Base-by-base conservation (phyloP, 2,329 filamentous ascomycete genomes). In the Nemania sp. region DNA sequence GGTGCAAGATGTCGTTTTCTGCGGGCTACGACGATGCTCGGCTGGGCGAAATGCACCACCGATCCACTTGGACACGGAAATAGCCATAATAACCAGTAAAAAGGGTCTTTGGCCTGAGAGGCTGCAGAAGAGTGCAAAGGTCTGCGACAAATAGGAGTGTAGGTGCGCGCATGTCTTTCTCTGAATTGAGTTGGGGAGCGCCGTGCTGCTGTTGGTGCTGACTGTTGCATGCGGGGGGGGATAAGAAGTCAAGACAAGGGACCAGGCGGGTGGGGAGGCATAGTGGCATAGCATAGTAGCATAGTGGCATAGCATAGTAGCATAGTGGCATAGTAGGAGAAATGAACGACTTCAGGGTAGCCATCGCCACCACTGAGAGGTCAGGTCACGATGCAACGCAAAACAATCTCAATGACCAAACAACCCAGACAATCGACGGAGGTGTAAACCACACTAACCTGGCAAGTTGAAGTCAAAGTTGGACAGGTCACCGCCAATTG, bases 381-480 rank as follows among this genome's bases (percentile, higher is more conserved):
- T 51, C 29, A 43, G 32, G 11, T 51, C 29, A 51, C 11, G 32
- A 35, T 24, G 22, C 43, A 64, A 41, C 41, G 18, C 4, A 62
- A 57, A n/a, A 49, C n/a, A 27, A 64, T n/a, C 22, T 20, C 32
- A 52, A 24, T 11, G 15, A 29, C 10, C 41, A 51, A 58, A 20
- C 11, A 58, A 56, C 20, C 66, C 22, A 51, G 24, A 55, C 26
- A 22, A 64, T 20, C 38, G 47, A 54, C 52, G 35, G 13, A 51
- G 35, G 66, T 20, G 53, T 55, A 59, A 41, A 56, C 5, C 60
- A 49, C 51, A 77, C 75, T 77, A 66, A 77, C 76, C 76, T 74
- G 70, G 45, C 45, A 77, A 26, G 56, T 73, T 73, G 66, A 77
- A 77, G 63, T 77, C 76, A 32, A 76, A 77, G 38, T 66, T 71